Conservation (phyloP, 305 asterid species). For the Fraxinus nigra region DNA sequence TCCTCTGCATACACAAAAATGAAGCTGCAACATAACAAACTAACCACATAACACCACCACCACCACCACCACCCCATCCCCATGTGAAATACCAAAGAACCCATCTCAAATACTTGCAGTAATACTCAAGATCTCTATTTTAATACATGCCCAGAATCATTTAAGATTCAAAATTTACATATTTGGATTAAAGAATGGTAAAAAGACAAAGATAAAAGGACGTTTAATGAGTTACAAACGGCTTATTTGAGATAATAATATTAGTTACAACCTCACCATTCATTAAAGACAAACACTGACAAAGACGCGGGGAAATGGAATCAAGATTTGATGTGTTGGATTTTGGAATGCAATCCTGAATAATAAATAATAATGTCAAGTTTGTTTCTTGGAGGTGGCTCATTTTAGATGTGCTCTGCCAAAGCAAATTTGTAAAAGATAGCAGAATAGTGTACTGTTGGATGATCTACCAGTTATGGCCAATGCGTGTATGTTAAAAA, state of each 20-base stretch:
- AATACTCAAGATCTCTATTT: conserved; percentile 19
- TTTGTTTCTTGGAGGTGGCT: background rate
- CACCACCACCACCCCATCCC: background rate
- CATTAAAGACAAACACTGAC: background rate
- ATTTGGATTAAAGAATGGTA: background rate
- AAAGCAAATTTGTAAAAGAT: background rate
- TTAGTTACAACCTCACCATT: background rate
- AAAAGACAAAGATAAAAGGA: background rate
- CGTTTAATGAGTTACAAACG: background rate
- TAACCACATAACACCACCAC: conserved; percentile 24
- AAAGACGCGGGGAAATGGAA: background rate
- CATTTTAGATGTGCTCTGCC: background rate
- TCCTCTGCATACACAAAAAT: conserved; percentile 6
- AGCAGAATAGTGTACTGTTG: background rate
- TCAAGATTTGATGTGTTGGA: background rate
- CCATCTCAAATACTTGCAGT: conserved; percentile 26
- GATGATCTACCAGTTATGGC: background rate
- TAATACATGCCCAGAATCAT: background rate
- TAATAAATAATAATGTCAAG: background rate
- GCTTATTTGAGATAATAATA: background rate
- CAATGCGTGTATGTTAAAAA: background rate
- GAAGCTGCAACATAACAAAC: conserved; percentile 22
- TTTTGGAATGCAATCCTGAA: background rate
- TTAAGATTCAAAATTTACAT: background rate
- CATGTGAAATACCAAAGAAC: conserved; percentile 20